A percentile compares a stretch with the other conserved stretches of the same genome.
Evolutionary conservation across 176 grass and related monocot genomes (phyloP).

Genomic region (bread wheat (Triticum aestivum)): DNA sequence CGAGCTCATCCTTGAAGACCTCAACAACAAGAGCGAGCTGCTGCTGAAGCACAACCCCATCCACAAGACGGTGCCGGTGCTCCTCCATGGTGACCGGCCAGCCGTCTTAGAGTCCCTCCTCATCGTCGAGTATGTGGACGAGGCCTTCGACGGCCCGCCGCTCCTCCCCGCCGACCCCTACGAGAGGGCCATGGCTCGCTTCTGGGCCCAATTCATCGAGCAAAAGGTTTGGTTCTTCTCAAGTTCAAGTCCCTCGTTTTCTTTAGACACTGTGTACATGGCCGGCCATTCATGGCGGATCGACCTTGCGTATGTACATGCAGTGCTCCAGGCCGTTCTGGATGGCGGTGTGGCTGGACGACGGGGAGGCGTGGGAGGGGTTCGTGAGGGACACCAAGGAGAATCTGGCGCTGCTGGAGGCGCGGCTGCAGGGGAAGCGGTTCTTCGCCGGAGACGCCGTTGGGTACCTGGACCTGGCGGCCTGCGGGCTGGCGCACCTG

Average conservation of each 20-base stretch:
- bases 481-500: background rate
- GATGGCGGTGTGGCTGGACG: conserved; percentile 5
- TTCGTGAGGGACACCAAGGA: background rate
- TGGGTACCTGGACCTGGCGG: background rate
- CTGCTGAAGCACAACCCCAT: conserved; percentile 39
- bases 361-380: background rate
- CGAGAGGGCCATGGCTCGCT: background rate
- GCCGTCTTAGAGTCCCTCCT: background rate
- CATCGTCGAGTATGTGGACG: conserved; percentile 41
- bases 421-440: background rate
- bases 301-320: background rate
- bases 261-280: too few species aligned
- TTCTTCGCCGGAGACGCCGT: conserved; percentile 12
- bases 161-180: background rate
- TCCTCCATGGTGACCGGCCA: conserved; percentile 21
- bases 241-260: too few species aligned
- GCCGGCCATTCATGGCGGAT: background rate
- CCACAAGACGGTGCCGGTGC: conserved; percentile 24
- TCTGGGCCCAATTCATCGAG: conserved; percentile 9
- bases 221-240: background rate
- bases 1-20: conserved; percentile 18
- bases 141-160: conserved; percentile 16
- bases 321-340: background rate
- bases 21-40: conserved; percentile 42
- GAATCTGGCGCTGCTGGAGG: background rate